Conservation (phyloP, 192 early-diverging fungal genomes). For the Rhizoclosmatium globosum region DNA sequence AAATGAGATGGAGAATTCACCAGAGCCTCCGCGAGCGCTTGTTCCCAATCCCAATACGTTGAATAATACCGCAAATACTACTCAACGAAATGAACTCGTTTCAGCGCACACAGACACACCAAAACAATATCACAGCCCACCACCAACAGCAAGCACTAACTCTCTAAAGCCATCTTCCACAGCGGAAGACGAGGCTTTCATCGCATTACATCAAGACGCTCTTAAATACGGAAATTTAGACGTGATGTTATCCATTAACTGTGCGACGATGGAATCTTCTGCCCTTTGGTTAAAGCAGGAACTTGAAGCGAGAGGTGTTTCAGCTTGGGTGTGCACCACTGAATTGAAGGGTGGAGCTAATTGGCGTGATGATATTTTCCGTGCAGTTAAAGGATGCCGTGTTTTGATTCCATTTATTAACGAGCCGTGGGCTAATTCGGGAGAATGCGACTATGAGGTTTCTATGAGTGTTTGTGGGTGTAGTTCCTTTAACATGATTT, state of each 20-base stretch:
- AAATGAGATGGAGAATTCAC: too few relatives aligned
- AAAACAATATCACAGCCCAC: too few relatives aligned
- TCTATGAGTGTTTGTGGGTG: too few relatives aligned
- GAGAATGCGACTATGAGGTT: conserved; percentile 38
- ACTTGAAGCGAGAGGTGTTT: conserved; percentile 34
- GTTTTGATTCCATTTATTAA: conserved; percentile 32
- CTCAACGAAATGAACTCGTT: too few relatives aligned
- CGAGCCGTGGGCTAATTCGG: conserved; percentile 18
- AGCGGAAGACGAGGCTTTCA: conserved; percentile 2
- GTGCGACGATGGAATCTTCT: conserved; percentile 19
- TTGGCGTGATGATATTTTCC: conserved; percentile 25
- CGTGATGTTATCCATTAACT: conserved; percentile 36
- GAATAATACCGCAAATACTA: too few relatives aligned
- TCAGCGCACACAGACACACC: too few relatives aligned
- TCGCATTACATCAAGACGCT: conserved; percentile 12
- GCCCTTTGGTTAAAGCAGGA: conserved; percentile 25
- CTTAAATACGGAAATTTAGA: conserved; percentile 1
- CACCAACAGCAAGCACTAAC: too few relatives aligned
- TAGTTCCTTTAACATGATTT: too few relatives aligned
- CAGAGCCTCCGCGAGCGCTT: too few relatives aligned
- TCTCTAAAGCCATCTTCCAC: too few relatives aligned
- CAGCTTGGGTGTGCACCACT: conserved; percentile 33
- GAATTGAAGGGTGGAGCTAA: conserved; percentile 24
- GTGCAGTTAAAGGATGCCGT: conserved; percentile 28
- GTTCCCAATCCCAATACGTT: too few relatives aligned